phyloP scores from a whole-genome alignment of 345 rosid genomes.

The Eutrema yunnanense region DNA sequence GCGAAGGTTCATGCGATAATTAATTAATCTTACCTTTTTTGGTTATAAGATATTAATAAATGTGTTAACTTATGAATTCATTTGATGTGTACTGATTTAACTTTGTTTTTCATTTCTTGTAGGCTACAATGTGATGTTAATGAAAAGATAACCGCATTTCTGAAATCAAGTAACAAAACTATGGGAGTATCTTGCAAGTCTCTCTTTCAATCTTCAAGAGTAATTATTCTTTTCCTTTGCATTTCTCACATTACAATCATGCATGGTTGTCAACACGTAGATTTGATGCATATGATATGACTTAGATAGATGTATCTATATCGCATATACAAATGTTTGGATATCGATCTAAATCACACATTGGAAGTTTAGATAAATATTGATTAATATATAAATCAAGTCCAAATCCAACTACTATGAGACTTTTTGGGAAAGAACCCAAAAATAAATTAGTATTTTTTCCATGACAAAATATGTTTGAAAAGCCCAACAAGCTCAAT shows the following conservation, averaged over 20 bases:
- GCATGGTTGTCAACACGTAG: not conserved
- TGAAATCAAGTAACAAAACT: not conserved
- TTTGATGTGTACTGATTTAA: not conserved
- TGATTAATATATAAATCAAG: too few species aligned
- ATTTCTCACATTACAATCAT: not conserved
- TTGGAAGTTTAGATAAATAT: too few species aligned
- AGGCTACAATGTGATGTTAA: not conserved
- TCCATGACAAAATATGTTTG: too few species aligned
- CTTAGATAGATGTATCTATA: too few species aligned
- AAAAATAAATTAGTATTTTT: too few species aligned
- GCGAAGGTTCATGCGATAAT: not conserved
- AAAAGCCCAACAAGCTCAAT: too few species aligned
- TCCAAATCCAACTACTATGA: too few species aligned
- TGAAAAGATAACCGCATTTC: not conserved
- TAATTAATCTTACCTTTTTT: not conserved
- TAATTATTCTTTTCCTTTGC: not conserved
- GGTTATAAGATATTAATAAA: too few species aligned
- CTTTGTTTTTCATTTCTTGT: not conserved
- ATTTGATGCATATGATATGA: not conserved
- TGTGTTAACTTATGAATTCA: not conserved
- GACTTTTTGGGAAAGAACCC: too few species aligned
- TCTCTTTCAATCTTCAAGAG: conserved; percentile 3
- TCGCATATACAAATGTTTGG: too few species aligned
- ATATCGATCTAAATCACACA: too few species aligned
- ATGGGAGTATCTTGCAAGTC: not conserved